Base-by-base conservation (phyloP, 2,329 filamentous ascomycete genomes). In the Ophiostoma ips region DNA sequence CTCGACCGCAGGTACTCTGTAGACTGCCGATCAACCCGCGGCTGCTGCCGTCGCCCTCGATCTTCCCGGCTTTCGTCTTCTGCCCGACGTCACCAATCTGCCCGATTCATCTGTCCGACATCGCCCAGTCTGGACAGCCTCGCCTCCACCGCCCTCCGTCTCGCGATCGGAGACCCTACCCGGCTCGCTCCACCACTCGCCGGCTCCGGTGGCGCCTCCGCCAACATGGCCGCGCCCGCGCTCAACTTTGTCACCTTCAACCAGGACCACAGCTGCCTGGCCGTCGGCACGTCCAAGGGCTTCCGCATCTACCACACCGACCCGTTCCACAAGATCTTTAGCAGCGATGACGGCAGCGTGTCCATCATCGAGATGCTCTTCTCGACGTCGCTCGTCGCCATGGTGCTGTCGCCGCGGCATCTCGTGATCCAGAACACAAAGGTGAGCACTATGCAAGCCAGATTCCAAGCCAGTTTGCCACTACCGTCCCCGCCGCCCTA, bases 161-260 rank as follows among this genome's bases (percentile, higher is more conserved):
- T 41, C 19, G 38, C 38, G 24, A 18, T 30, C 38, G 48, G 50
- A 28, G 43, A 48, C n/a, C 12, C 44, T 12, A 38, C 16, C 18
- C 45, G 28, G 7, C 46, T 46, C 5, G 19, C 43, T 35, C 9
- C 41, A 15, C 38, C 49, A 15, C 37, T 52, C 16, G 15, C 33
- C 47, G 46, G 45, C 30, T 37, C 31, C 24, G 54, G 52, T 19
- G 46, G 34, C 54, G 61, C 28, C 24, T 34, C 50, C 18, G 19
- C 48, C 34, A 70, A 58, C 53, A 87, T 87, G 81, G 69, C 81
- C 56, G 74, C 63, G 56, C 81, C 83, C 64, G 71, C 80, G 46
- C 87, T 96, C 72, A 98, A 98, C 68, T 98, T 94, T 69, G 87
- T 98, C 61, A 95, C 90, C 38, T 98, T 96, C 69, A 98, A 98